Base-by-base conservation (phyloP, 495 filamentous ascomycete species). In the Aspergillus indologenus region DNA sequence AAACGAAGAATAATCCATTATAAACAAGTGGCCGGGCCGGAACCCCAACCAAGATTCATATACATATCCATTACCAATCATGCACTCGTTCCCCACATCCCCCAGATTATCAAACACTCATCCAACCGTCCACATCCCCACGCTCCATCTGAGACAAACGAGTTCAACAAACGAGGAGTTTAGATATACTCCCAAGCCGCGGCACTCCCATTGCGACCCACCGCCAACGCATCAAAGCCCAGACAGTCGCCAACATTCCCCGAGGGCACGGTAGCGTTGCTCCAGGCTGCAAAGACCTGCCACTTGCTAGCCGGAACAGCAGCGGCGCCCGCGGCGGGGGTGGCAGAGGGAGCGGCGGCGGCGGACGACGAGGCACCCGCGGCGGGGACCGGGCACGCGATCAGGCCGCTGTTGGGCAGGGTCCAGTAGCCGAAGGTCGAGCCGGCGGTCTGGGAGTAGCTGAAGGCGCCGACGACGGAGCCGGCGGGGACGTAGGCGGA, bases 401-500 rank as follows among this genome's bases (percentile, higher is more conserved):
- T 74, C 56, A 79, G 71, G 59, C 65, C 69, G 34, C 70, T 69
- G 23, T 43, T 61, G 64, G 5, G 7, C 34, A 68, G 74, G 19
- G 52, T 62, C 54, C 66, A 75, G 56, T 70, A 62, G 26, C 67
- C 57, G 61, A 68, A 70, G 9, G 61, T 54, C 24, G 61, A 42
- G 24, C 65, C 71, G 6, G 68, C 53, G 24, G 59, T 54, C 34
- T 40, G 34, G 5, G 34, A 40, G 58, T 72, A 73, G 6, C 65
- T 60, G 71, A 83, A 82, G 14, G 76, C 75, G 1, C 75, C 77
- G 19, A 61, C 60, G 15, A 74, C 61, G 49, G 83, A 80, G 11
- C 84, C 85, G 0, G 72, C 40, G 0, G 86, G 86, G 20, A 83
- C 80, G 62, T 65, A 75, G 18, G 76, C 78, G 6, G 81, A 85